Base-by-base conservation (phyloP, 495 filamentous ascomycete species). In the Poronia punctata region DNA sequence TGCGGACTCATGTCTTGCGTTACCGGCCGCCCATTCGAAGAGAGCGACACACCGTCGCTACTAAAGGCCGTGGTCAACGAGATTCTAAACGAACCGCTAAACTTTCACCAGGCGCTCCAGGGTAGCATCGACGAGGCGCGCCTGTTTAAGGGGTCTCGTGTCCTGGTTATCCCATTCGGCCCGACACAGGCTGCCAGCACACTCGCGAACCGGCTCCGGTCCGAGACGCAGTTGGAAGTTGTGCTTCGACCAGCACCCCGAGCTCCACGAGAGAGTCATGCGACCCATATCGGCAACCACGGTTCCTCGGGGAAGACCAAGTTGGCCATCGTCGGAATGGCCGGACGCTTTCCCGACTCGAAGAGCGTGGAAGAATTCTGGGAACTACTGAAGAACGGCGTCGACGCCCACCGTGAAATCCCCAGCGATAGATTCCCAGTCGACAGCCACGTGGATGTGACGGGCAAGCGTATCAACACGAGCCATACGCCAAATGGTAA, bases 401-500 rank as follows among this genome's bases (percentile, higher is more conserved):
- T 82, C 15, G 68, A 68, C 56, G 74, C 79, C 14, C 67, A 76
- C 49, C 61, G 71, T 6, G 60, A 71, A 46, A 66, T 86, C 7
- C 88, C 88, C 0, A 50, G 71, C 5, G 81, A 89, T 44, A 77
- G 88, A 15, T 95, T 86, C 63, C 76, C 88, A 52, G 79, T 84
- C 15, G 76, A 88, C 17, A 80, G 75, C 8, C 88, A 95, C 43
- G 77, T 75, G 45, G 86, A 94, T 45, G 75, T 80, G 12, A 79
- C 81, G 4, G 84, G 85, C 18, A 83, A 85, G 47, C 72, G 57
- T 11, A 79, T 79, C 44, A 95, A 94, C 60, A 89, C 84, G 31
- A 83, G 75, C 35, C 80, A 87, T 53, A 88, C 86, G 1, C 83
- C 82, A 3, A 93, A 85, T 46, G 88, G 88, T 5, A 90, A 86